Conservation (phyloP, 148 eudicot genomes). For the Polygonum aviculare region DNA sequence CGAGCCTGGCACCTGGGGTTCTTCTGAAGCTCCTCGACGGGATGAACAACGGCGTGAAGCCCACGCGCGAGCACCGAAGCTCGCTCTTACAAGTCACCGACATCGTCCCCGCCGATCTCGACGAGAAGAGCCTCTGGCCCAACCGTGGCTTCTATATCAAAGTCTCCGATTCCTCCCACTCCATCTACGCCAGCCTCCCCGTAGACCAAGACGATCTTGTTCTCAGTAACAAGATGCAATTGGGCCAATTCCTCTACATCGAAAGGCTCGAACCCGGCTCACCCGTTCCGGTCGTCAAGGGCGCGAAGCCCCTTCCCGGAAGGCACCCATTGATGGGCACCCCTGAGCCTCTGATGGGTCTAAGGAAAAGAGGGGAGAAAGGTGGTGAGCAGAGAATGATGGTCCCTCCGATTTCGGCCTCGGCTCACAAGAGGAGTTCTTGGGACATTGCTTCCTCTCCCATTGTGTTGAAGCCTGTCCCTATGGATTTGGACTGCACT, state of each 20-base stretch:
- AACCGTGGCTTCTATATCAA: slow-evolving; percentile 82
- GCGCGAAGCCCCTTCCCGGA: slow-evolving; percentile 75
- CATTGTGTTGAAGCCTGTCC: slow-evolving; percentile 38
- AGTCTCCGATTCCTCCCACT: slow-evolving; percentile 82
- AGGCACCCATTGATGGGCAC: slow-evolving; percentile 79
- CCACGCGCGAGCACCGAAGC: slow-evolving; percentile 64
- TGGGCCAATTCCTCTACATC: slow-evolving; percentile 81
- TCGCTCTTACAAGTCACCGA: slow-evolving; percentile 77
- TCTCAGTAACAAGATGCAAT: slow-evolving; percentile 70
- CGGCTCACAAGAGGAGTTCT: slow-evolving; percentile 56
- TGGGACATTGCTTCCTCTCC: slow-evolving; percentile 56
- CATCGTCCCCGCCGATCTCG: slow-evolving; percentile 87
- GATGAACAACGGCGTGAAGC: slow-evolving; percentile 62
- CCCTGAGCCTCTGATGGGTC: slow-evolving; percentile 76
- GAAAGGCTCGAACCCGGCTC: slow-evolving; percentile 69
- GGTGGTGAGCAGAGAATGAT: slow-evolving; percentile 29
- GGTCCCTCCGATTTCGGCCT: slow-evolving; percentile 12
- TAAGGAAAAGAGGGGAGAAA: slow-evolving; percentile 41
- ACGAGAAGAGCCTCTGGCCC: slow-evolving; percentile 70
- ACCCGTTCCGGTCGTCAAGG: slow-evolving; percentile 72
- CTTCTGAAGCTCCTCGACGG: slow-evolving; percentile 60
- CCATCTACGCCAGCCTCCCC: slow-evolving; percentile 66
- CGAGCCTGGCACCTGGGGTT: slow-evolving; percentile 69
- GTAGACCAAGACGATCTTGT: slow-evolving; percentile 89
- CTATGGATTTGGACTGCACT: slow-evolving; percentile 79